A percentile compares a stretch with the other conserved stretches of the same genome.
phyloP scores from a whole-genome alignment of 345 rosid species.

The Acer negundo region DNA sequence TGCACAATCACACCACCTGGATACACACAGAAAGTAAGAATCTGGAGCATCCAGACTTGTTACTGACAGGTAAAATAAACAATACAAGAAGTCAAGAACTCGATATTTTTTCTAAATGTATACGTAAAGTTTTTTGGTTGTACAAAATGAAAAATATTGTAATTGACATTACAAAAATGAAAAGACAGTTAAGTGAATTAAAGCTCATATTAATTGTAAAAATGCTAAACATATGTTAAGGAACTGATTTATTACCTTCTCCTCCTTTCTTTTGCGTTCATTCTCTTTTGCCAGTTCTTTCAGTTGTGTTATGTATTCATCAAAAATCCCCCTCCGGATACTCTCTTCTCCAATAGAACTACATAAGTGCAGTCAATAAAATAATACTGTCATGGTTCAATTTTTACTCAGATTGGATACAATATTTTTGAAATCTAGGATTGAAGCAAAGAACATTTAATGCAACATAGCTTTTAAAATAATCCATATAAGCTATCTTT shows the following conservation, averaged over 20 bases:
- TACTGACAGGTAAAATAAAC: not conserved
- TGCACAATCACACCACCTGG: not conserved
- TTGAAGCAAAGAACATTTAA: not conserved
- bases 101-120: not conserved
- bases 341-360: slow-evolving; percentile 78
- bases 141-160: not conserved
- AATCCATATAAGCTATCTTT: not conserved
- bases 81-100: not conserved
- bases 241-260: slow-evolving; percentile 53
- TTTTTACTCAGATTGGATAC: not conserved
- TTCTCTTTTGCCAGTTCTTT: slow-evolving; percentile 65
- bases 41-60: not conserved
- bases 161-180: not conserved
- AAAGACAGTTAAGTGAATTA: not conserved
- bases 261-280: slow-evolving; percentile 64
- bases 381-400: slow-evolving; percentile 9
- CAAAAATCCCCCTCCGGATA: slow-evolving; percentile 63
- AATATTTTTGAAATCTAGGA: slow-evolving; percentile 12
- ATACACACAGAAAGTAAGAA: not conserved
- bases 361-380: slow-evolving; percentile 29
- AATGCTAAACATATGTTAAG: not conserved
- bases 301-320: slow-evolving; percentile 62
- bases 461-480: not conserved
- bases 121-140: not conserved
- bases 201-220: not conserved